Conservation (phyloP, 176 grass and related monocot genomes). For the Urochloa ruziziensis region DNA sequence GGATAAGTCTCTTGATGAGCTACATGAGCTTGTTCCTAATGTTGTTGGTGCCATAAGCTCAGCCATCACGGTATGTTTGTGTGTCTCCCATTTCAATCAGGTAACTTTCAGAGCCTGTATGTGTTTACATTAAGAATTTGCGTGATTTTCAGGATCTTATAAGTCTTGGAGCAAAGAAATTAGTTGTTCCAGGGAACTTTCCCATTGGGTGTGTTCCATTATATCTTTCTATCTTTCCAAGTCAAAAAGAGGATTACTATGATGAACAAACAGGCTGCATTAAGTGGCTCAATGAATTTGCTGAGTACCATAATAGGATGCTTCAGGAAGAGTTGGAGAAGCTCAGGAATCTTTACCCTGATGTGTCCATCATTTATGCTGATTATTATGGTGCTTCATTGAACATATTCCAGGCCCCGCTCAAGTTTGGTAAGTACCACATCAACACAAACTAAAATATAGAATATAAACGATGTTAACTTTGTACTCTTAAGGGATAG, state of each 20-base stretch:
- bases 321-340: slow-evolving; percentile 59
- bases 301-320: slow-evolving; percentile 60
- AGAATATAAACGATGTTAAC: neutral
- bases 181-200: slow-evolving; percentile 83
- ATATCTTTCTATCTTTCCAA: slow-evolving; percentile 69
- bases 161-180: slow-evolving; percentile 76
- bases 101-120: neutral
- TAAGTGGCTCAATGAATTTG: slow-evolving; percentile 79
- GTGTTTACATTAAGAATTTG: slow-evolving; percentile 18
- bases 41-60: slow-evolving; percentile 60
- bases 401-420: slow-evolving; percentile 63
- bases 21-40: slow-evolving; percentile 67
- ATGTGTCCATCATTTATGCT: slow-evolving; percentile 74
- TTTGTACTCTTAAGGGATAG: neutral
- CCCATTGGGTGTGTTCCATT: slow-evolving; percentile 83
- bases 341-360: slow-evolving; percentile 57
- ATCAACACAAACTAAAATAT: slow-evolving; percentile 2
- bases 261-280: slow-evolving; percentile 76
- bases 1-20: slow-evolving; percentile 51
- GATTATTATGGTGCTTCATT: slow-evolving; percentile 82
- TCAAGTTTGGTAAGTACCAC: slow-evolving; percentile 71
- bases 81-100: neutral
- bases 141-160: slow-evolving; percentile 65
- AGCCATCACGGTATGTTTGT: slow-evolving; percentile 47
- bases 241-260: slow-evolving; percentile 64